phyloP scores from a whole-genome alignment of 345 rosid species.

The Syzygium grande region DNA sequence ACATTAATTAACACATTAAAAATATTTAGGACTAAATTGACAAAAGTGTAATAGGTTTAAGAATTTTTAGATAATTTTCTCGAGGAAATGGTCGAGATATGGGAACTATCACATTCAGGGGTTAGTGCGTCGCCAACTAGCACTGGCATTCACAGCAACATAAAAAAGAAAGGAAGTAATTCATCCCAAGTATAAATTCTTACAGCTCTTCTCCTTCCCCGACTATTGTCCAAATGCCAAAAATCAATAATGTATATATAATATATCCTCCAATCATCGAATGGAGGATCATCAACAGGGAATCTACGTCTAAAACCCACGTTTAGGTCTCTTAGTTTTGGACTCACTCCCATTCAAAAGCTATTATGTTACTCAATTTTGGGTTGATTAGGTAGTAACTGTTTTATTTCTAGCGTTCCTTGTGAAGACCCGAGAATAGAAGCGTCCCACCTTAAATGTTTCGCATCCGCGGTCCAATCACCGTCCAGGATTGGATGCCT shows the following conservation, averaged over 20 bases:
- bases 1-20: not conserved
- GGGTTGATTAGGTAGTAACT: not conserved
- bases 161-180: not conserved
- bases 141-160: not conserved
- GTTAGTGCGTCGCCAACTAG: not conserved
- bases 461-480: not conserved
- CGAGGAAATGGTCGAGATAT: not conserved
- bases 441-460: not conserved
- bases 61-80: not conserved
- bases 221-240: not conserved
- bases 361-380: too few relatives aligned
- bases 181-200: not conserved
- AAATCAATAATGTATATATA: not conserved
- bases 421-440: not conserved
- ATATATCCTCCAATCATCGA: not conserved
- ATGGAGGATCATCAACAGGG: not conserved
- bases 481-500: too few relatives aligned
- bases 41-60: too few relatives aligned
- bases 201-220: not conserved
- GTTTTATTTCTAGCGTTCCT: not conserved
- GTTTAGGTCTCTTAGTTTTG: not conserved
- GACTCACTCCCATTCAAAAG: not conserved
- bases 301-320: not conserved
- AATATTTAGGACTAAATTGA: not conserved
- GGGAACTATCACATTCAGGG: not conserved